Base-by-base conservation (phyloP, 1,139 yeast genomes). In the Hyphopichia pseudoburtonii region DNA sequence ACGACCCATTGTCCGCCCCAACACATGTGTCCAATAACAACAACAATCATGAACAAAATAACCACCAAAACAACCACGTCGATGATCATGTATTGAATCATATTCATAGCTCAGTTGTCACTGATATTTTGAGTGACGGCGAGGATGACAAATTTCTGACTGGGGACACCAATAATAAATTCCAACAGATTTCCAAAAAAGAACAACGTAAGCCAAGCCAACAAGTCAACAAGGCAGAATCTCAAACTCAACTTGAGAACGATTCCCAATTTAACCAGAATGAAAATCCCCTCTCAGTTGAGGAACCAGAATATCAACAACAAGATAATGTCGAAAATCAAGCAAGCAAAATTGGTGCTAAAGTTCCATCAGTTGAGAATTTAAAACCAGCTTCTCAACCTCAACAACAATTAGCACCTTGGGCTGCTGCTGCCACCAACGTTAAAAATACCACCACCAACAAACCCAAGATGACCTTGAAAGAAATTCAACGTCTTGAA, bases 401-500 rank as follows among this genome's bases (percentile, higher is more conserved):
- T 5, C 54, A 32, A 26, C 34, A 26, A 25, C 54, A 57, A 36
- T 54, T 73, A 41, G 84, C 84, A 7, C 84, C 85, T 30, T 79
- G 84, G 84, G 83, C 84, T 5, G 47, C 62, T 9, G 50, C 56
- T 14, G 30, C 57, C 24, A 48, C 8, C 36, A 45, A 11, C 33
- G 49, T 34, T 24, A 39, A 57, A 11, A 28, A 47, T 17, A 47
- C 44, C 12, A 45, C 56, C 5, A 46, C 57, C 11, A 49, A 61
- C 15, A 62, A 70, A 37, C 81, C 83, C 29, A 57, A 71, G n/a
- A 62, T 81, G 41, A 71, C 87, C 1, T 65, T 86, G 46, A 77
- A 79, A 41, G 87, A 86, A 54, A 82, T 86, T 44, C 92, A 84
- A 57, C 76, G 70, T 44, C 60, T 81, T 42, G 94, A 85, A 53